A percentile compares a stretch with the other conserved stretches of the same genome.
Conservation (phyloP, 768 basidiomycete genomes). For the Chiua virens region DNA sequence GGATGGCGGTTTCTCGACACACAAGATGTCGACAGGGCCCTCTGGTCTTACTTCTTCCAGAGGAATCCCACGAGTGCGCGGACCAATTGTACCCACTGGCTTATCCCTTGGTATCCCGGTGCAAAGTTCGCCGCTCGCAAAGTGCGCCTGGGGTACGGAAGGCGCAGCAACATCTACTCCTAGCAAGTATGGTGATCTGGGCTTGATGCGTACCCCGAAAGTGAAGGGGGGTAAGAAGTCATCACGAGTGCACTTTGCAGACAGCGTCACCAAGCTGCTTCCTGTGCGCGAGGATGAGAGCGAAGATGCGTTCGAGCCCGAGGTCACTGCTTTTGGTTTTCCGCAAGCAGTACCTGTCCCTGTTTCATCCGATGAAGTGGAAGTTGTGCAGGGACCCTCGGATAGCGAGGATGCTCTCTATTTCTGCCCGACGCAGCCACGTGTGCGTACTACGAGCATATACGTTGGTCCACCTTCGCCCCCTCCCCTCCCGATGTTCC, state of each 20-base stretch:
- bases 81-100: conserved; percentile 32
- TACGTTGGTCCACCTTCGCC: conserved; percentile 8
- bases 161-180: conserved; percentile 30
- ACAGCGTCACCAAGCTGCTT: conserved; percentile 23
- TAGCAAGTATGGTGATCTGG: conserved; percentile 20
- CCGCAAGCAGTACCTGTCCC: conserved; percentile 10
- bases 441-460: conserved; percentile 33
- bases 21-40: background rate
- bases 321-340: conserved; percentile 20
- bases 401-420: conserved; percentile 25
- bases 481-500: conserved; percentile 21
- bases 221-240: conserved; percentile 13
- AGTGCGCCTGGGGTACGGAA: conserved; percentile 38
- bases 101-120: conserved; percentile 52
- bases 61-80: conserved; percentile 1
- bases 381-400: background rate
- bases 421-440: conserved; percentile 18
- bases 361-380: conserved; percentile 2
- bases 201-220: conserved; percentile 10
- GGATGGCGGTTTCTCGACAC: conserved; percentile 8
- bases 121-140: conserved; percentile 50
- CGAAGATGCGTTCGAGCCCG: conserved; percentile 34
- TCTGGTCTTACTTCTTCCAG: conserved; percentile 9
- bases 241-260: conserved; percentile 19
- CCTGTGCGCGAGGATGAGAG: conserved; percentile 32